Evolutionary conservation across 805 yeast genomes (phyloP).

Genomic region (Kazachstania martiniae): DNA sequence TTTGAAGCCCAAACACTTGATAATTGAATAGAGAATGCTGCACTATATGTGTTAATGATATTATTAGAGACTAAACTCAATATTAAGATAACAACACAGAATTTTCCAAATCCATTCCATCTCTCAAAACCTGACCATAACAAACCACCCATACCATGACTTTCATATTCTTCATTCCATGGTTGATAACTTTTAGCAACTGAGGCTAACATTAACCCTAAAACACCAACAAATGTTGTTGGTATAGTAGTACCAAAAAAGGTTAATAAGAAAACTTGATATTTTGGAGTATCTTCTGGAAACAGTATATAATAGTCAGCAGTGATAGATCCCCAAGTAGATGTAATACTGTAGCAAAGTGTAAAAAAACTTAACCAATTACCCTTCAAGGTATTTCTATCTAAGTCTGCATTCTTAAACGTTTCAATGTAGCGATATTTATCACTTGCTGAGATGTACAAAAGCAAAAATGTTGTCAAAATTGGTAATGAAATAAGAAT

Average conservation of each 20-base stretch:
- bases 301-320: constrained; percentile 75
- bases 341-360: constrained; percentile 63
- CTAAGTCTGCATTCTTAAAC: constrained; percentile 26
- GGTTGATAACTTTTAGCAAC: constrained; percentile 47
- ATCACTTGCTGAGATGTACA: constrained; percentile 52
- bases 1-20: constrained; percentile 42
- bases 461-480: constrained; percentile 49
- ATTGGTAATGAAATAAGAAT: constrained; percentile 60
- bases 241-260: constrained; percentile 60
- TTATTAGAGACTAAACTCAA: constrained; percentile 74
- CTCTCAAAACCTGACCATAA: constrained; percentile 50
- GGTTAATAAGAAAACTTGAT: constrained; percentile 47
- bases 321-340: constrained; percentile 85
- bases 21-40: constrained; percentile 69
- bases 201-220: constrained; percentile 62
- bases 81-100: constrained; percentile 57
- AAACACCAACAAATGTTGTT: constrained; percentile 61
- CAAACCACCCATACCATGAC: constrained; percentile 67
- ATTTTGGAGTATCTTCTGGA: constrained; percentile 57
- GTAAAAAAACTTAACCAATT: constrained; percentile 64
- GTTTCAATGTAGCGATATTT: constrained; percentile 29
- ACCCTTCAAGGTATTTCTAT: constrained; percentile 41
- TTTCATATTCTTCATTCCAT: constrained; percentile 47
- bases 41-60: constrained; percentile 69
- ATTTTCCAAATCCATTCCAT: constrained; percentile 73